Base-by-base conservation (phyloP, 2,329 filamentous ascomycete species). In the Pezicula neosporulosa region DNA sequence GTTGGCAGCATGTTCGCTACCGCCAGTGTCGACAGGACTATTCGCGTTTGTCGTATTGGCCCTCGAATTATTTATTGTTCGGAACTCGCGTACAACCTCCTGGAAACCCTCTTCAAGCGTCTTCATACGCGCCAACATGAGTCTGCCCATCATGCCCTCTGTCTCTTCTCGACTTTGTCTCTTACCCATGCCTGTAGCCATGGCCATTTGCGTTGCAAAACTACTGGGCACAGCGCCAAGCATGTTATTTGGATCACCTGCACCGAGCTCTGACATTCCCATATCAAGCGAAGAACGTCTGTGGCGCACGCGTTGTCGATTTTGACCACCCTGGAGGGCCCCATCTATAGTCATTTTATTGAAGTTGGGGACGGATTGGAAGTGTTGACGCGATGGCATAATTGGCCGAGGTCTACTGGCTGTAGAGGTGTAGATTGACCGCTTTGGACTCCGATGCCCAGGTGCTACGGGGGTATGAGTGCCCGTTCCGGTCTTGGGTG, bases 81-180 rank as follows among this genome's bases (percentile, higher is more conserved):
- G 53, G 18, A 96, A 86, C 68, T 94, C 90, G 56, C 82, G 83
- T 51, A 91, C 81, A n/a, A 96, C 86, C 53, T 96, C 90, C 2
- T 87, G 81, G 67, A 97, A 93, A 13, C 91, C 87, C 69, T 96
- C 90, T 67, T 97, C 92, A 2, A 97, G 77, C 7, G 87, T 93
- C 67, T 94, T 94, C 90, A 97, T 97, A 33, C 90, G 78, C 8
- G 90, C 90, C 43, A 97, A 75, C 70, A 97, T 87, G 43, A 96
- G 78, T 50, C 90, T 82, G 59, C 86, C 81, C 64, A 87, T 85
- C 80, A 92, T 87, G 38, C 88, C 81, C 63, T 89, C 86, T 67
- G 81, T 77, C 75, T 59, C 58, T 33, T 58, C 60, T 2, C 53
- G 50, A 30, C 74, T 73, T 24, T 72, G 47, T 28, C 66, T 70